Percentiles rank a stretch among this genome's conserved stretches.
Evolutionary conservation across 306 rosid species (phyloP).

Genomic region (Benincasa hispida): DNA sequence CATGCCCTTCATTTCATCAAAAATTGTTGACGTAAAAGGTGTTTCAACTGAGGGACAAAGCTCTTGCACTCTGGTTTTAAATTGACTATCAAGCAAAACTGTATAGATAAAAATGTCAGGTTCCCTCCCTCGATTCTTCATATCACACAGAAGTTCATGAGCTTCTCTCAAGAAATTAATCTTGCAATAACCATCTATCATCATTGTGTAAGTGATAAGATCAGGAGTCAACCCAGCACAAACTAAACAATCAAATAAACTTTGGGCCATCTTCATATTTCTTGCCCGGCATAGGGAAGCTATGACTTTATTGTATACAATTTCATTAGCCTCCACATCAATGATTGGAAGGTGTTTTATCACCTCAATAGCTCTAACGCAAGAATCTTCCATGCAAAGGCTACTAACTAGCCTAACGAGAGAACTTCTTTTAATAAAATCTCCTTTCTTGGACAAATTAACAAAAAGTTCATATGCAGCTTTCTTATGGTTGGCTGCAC

Average conservation of each 20-base stretch:
- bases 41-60: not conserved
- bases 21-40: no score
- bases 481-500: conserved; percentile 31
- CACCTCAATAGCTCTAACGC: conserved; percentile 23
- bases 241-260: conserved; percentile 31
- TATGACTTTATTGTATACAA: conserved; percentile 39
- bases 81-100: conserved; percentile 50
- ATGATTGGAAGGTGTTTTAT: conserved; percentile 27
- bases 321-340: conserved; percentile 36
- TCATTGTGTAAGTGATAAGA: conserved; percentile 52
- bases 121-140: conserved; percentile 49
- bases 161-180: conserved; percentile 44
- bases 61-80: conserved; percentile 19
- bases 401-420: conserved; percentile 37
- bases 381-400: conserved; percentile 36
- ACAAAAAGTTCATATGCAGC: conserved; percentile 39
- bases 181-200: conserved; percentile 66
- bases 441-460: conserved; percentile 33
- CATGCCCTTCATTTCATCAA: conserved; percentile 49
- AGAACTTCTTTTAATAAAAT: conserved; percentile 18
- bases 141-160: conserved; percentile 44
- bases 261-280: conserved; percentile 34
- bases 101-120: conserved; percentile 66
- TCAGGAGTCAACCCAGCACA: conserved; percentile 37
- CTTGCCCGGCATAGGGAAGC: conserved; percentile 45